Base-by-base conservation (phyloP, 495 filamentous ascomycete species). In the Lasiosphaeriaceae sp. region DNA sequence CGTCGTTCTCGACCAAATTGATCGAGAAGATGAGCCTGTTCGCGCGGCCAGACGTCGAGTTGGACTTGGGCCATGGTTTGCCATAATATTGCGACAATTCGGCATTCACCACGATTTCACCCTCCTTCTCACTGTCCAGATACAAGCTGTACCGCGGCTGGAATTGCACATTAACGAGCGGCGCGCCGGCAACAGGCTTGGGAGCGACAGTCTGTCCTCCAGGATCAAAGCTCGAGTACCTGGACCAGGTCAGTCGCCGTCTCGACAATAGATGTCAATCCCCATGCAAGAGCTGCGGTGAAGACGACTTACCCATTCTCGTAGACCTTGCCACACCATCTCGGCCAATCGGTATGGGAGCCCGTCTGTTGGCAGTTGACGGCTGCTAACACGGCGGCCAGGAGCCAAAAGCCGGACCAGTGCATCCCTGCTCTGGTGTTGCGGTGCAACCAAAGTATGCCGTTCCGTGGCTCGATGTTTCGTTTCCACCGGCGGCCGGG, bases 281-380 rank as follows among this genome's bases (percentile, higher is more conserved):
- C n/a, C n/a, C n/a, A n/a, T n/a, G n/a, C n/a, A n/a, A n/a, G n/a
- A n/a, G n/a, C n/a, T 43, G 2, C 24, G 26, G 24, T 24, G 23
- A 19, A 44, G 35, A 17, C 0, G 5, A 54, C 70, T 58, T 47
- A 83, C 68, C 74, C 78, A 8, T 76, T 47, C 44, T 75, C 55
- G 61, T 85, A 85, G 0, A 82, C 82, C 58, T 84, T 85, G 5
- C 82, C 82, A 58, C 82, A 85, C 82, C 82, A 85, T 31, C 76
- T 65, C 19, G 74, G 75, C 75, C 74, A 76, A 24, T 76, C 76
- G 7, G 70, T 58, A 52, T 79, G 67, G 12, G 73, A 58, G 0
- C 76, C 75, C 0, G 74, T 77, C 12, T 48, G 11, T 50, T 71
- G 66, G 34, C 53, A 39, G 35, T 23, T 43, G 43, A 34, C 9